Evolutionary conservation across 2,329 filamentous ascomycete genomes (phyloP).

Genomic region (Bipolaris sorokiniana): DNA sequence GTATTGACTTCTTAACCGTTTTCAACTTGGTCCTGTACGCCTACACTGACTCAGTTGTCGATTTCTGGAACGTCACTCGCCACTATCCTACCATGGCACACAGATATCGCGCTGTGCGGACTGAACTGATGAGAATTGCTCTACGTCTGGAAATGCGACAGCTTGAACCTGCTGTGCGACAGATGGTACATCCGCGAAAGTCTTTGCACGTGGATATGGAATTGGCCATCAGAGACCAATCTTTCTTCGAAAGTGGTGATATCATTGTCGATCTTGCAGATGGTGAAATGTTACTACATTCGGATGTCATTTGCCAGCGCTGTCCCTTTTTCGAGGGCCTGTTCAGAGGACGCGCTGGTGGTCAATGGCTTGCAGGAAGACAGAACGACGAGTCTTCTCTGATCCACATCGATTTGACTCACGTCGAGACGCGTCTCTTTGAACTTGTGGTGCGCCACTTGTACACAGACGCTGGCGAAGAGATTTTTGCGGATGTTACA

Average conservation of each 20-base stretch:
- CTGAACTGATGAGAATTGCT: constrained; percentile 87
- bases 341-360: constrained; percentile 85
- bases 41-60: constrained; percentile 80
- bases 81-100: constrained; percentile 69
- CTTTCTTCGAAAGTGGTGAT: constrained; percentile 81
- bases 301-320: constrained; percentile 76
- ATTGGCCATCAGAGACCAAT: constrained; percentile 68
- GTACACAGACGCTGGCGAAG: constrained; percentile 80
- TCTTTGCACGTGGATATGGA: constrained; percentile 74
- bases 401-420: constrained; percentile 79
- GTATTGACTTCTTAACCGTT: constrained; percentile 77
- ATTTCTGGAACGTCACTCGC: constrained; percentile 83
- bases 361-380: constrained; percentile 79
- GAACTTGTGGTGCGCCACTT: constrained; percentile 78
- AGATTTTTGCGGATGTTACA: constrained; percentile 80
- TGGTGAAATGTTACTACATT: constrained; percentile 74
- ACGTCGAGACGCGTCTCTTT: constrained; percentile 77
- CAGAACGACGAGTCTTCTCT: constrained; percentile 58
- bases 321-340: constrained; percentile 93
- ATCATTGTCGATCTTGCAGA: constrained; percentile 78
- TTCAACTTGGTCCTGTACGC: constrained; percentile 80
- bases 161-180: constrained; percentile 77
- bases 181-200: constrained; percentile 70
- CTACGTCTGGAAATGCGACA: constrained; percentile 71
- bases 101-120: constrained; percentile 79